Conservation (phyloP, 2,329 filamentous ascomycete species). For the Nemania sp. region DNA sequence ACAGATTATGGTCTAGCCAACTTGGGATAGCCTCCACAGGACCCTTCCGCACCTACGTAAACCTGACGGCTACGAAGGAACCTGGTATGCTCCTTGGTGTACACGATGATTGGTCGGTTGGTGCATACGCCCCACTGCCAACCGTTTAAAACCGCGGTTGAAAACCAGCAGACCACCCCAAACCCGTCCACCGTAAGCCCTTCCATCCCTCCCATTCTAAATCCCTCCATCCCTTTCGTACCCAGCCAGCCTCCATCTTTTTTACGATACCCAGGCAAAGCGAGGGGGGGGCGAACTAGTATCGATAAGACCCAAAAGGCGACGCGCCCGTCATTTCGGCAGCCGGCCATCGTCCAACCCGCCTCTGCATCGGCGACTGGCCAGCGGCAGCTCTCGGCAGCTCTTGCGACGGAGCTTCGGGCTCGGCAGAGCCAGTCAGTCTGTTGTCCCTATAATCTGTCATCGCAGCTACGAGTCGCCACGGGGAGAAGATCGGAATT, state of each 20-base stretch:
- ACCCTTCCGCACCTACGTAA: neutral
- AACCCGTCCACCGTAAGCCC: conserved; percentile 18
- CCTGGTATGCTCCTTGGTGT: too few relatives aligned
- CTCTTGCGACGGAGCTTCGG: conserved; percentile 8
- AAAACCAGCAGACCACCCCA: conserved; percentile 24
- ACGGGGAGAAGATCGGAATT: neutral
- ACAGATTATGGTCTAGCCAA: too few relatives aligned
- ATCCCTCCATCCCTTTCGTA: conserved; percentile 6
- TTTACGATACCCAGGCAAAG: neutral
- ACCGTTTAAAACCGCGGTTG: conserved; percentile 33
- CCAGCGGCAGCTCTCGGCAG: too few relatives aligned
- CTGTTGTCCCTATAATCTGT: neutral
- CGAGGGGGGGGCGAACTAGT: conserved; percentile 8
- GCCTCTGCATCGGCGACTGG: neutral
- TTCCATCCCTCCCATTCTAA: neutral
- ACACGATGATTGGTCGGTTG: neutral
- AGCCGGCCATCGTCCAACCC: neutral
- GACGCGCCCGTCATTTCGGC: neutral
- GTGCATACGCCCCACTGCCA: conserved; percentile 6
- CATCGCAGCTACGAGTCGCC: neutral
- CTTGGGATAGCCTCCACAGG: too few relatives aligned
- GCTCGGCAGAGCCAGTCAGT: conserved; percentile 18
- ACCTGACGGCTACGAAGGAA: too few relatives aligned
- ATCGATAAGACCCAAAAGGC: conserved; percentile 21
- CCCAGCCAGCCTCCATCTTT: conserved; percentile 1